Evolutionary conservation across 2,329 filamentous ascomycete genomes (phyloP), one percentile per base, ranked within the genome.

Genomic region (Ceratocystis albifundus): DNA sequence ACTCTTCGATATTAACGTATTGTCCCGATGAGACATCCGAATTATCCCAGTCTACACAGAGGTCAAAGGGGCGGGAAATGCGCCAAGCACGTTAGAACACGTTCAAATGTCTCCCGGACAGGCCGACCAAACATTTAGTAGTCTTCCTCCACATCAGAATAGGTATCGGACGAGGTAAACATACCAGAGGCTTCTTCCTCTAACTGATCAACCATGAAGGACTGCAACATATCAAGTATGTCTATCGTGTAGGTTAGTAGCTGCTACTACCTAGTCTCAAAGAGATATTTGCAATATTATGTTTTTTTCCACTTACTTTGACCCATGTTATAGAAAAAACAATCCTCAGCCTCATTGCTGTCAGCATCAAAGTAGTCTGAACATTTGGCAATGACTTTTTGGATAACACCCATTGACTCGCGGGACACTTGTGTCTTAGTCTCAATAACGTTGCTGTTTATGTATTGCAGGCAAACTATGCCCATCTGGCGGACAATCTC

Each of bases 151-250:
- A 50, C 12, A n/a, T 63, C 44, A 63, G 61, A 59, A 59, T 36
- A 59, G 28, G 55, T 59, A 59, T 59, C 55, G 30, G 55, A 59
- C 17, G 55, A 59, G 44, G 22, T 65, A 8, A 28, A 80, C 81
- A 76, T 81, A 83, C 82, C 82, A 70, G 82, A 84, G 70, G 75
- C 81, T 65, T 84, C 82, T 64, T 84, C 82, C 68, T 84, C 82
- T 66, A 82, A 71, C 68, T 84, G 80, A 62, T 84, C 82, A 17
- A 84, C 78, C 55, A 82, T 76, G n/a, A 87, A 74, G 61, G 75
- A 76, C 46, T 77, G 77, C 71, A 89, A 77, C n/a, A 76, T 71
- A 15, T 78, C 77, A 12, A 80, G 68, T 3, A 83, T 76, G 48
- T 64, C 78, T 80, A 63, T 41, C 22, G 12, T 10, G 3, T 4